These are phyloP conservation scores for Leucoagaricus sp. DNA, from an alignment of 1,284 basidiomycete species.

Conservation along the genomic window DNA sequence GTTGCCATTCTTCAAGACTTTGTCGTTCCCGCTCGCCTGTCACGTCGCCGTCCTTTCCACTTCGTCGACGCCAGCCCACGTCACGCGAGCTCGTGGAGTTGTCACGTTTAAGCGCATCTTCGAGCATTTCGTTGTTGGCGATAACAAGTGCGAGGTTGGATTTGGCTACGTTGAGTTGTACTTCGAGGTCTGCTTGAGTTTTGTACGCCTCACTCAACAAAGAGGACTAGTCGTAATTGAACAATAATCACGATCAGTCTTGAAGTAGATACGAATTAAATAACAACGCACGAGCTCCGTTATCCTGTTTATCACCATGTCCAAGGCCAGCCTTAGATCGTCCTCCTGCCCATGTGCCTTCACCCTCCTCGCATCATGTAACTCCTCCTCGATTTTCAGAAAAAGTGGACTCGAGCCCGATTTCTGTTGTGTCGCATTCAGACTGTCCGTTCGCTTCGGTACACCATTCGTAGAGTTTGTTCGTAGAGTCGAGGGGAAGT, in stretches of 20 bases:
- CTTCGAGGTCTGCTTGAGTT: conserved; percentile 58
- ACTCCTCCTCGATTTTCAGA: conserved; percentile 61
- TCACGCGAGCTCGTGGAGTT: conserved; percentile 54
- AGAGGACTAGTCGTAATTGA: conserved; percentile 41
- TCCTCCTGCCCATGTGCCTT: conserved; percentile 73
- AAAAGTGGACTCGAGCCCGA: conserved; percentile 45
- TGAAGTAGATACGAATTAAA: background rate
- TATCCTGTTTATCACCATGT: conserved; percentile 70
- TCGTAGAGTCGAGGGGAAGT: conserved; percentile 14
- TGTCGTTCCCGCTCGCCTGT: conserved; percentile 11
- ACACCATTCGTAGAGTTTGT: background rate
- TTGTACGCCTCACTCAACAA: conserved; percentile 53
- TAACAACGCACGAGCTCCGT: conserved; percentile 63
- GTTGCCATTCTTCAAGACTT: conserved; percentile 30
- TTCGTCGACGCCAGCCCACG: conserved; percentile 73
- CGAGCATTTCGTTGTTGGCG: conserved; percentile 92
- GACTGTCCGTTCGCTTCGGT: conserved; percentile 26
- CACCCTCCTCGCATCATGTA: conserved; percentile 67
- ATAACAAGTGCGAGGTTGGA: conserved; percentile 87
- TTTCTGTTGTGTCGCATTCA: conserved; percentile 48
- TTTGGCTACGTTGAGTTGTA: conserved; percentile 79
- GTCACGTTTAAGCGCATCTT: conserved; percentile 76
- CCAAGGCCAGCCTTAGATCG: conserved; percentile 69
- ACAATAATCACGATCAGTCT: background rate
- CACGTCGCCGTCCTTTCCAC: conserved; percentile 40